These are phyloP conservation scores for Nymphaea thermarum DNA, from an alignment of 164 flowering plant genomes.

Conservation along the genomic window DNA sequence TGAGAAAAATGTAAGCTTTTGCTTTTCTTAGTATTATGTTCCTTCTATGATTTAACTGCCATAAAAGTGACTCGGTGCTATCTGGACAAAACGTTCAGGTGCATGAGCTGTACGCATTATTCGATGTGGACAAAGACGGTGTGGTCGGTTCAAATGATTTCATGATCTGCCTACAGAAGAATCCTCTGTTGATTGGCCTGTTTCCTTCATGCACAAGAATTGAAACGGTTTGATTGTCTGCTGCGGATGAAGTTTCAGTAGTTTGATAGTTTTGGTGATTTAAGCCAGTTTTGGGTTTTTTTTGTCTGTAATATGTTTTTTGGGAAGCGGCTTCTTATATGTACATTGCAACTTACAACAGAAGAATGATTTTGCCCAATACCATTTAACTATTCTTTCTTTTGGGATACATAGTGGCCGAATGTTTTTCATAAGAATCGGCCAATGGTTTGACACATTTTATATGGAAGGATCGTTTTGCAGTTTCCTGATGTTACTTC, in stretches of 20 bases:
- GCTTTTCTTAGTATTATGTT: not conserved
- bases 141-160: constrained; percentile 27
- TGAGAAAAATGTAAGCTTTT: constrained; percentile 12
- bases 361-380: not conserved
- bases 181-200: constrained; percentile 17
- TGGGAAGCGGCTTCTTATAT: not conserved
- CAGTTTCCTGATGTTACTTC: too few relatives aligned
- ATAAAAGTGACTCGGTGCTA: too few relatives aligned
- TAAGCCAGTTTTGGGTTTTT: not conserved
- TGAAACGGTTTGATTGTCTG: not conserved
- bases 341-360: not conserved
- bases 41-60: too few relatives aligned
- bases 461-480: too few relatives aligned
- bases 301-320: not conserved
- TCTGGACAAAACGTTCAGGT: constrained; percentile 15
- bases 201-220: constrained; percentile 3
- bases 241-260: not conserved
- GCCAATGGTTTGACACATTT: too few relatives aligned
- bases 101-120: constrained; percentile 20
- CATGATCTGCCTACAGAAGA: constrained; percentile 17
- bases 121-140: constrained; percentile 33
- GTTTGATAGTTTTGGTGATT: not conserved
- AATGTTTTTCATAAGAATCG: too few relatives aligned
- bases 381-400: too few relatives aligned
- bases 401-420: not conserved